Evolutionary conservation across 352 stramenopile species (phyloP).

Genomic region (Pythium angustatum): DNA sequence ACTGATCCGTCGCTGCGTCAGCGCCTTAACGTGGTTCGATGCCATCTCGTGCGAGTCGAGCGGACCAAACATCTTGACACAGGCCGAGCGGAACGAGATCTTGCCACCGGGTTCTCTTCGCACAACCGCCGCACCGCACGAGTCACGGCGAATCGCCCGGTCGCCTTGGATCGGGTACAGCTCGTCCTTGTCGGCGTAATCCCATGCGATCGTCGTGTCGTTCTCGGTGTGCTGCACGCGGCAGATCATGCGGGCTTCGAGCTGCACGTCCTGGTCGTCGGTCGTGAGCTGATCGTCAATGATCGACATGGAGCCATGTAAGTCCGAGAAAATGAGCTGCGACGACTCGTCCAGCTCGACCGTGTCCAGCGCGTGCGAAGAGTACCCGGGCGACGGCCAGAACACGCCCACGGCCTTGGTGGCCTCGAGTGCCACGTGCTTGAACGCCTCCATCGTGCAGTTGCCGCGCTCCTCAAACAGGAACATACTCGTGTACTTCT

Average conservation of each 20-base stretch:
- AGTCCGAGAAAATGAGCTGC: slow-evolving; percentile 51
- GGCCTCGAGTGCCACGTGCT: slow-evolving; percentile 43
- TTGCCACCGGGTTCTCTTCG: slow-evolving; percentile 42
- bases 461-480: slow-evolving; percentile 46
- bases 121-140: slow-evolving; percentile 49
- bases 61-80: slow-evolving; percentile 61
- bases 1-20: slow-evolving; percentile 46
- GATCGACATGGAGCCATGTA: slow-evolving; percentile 43
- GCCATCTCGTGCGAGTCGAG: slow-evolving; percentile 29
- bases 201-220: slow-evolving; percentile 53
- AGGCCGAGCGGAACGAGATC: slow-evolving; percentile 60
- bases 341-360: slow-evolving; percentile 33
- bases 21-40: slow-evolving; percentile 34
- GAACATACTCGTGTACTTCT: slow-evolving; percentile 69
- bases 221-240: slow-evolving; percentile 37
- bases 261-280: slow-evolving; percentile 35
- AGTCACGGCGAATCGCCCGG: slow-evolving; percentile 46
- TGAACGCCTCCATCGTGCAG: slow-evolving; percentile 44
- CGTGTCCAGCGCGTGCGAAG: slow-evolving; percentile 38
- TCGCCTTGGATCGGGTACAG: slow-evolving; percentile 36
- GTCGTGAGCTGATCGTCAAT: slow-evolving; percentile 25
- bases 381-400: slow-evolving; percentile 47
- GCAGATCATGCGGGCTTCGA: slow-evolving; percentile 64
- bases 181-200: slow-evolving; percentile 71
- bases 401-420: slow-evolving; percentile 60